phyloP scores from a whole-genome alignment of 768 basidiomycete species.

The Hypholoma sublateritium region DNA sequence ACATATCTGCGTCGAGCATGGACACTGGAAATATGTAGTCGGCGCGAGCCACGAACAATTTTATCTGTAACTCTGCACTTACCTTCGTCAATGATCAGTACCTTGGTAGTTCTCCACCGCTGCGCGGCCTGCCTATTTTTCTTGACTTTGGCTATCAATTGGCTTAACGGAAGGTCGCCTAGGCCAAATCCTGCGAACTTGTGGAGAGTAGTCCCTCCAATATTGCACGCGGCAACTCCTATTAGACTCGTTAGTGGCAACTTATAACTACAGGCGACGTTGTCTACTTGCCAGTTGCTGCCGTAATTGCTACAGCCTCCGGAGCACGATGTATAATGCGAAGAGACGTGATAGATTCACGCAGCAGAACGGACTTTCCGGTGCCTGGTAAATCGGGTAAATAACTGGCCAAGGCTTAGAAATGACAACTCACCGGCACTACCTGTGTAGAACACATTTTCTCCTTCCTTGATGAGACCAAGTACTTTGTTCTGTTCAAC shows the following conservation, averaged over 20 bases:
- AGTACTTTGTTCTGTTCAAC: slow-evolving; percentile 85
- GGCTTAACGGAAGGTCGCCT: slow-evolving; percentile 62
- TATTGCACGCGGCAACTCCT: slow-evolving; percentile 97
- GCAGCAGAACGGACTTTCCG: slow-evolving; percentile 92
- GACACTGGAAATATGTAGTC: slow-evolving; percentile 67
- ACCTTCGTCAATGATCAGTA: slow-evolving; percentile 86
- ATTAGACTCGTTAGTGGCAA: neutral
- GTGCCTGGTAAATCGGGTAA: slow-evolving; percentile 57
- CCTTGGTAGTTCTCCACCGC: slow-evolving; percentile 84
- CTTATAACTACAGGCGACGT: neutral
- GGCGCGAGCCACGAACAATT: no score
- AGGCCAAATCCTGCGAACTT: slow-evolving; percentile 95
- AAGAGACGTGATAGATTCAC: slow-evolving; percentile 84
- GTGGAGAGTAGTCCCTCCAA: slow-evolving; percentile 93
- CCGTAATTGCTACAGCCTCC: slow-evolving; percentile 90
- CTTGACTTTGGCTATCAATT: slow-evolving; percentile 62
- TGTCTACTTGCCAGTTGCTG: slow-evolving; percentile 72
- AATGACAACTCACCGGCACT: slow-evolving; percentile 74
- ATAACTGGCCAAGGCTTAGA: neutral
- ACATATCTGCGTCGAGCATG: slow-evolving; percentile 93
- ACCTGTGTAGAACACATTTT: slow-evolving; percentile 94
- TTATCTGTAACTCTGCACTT: neutral
- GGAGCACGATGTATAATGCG: slow-evolving; percentile 48
- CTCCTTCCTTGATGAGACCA: slow-evolving; percentile 66
- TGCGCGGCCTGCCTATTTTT: slow-evolving; percentile 83